Conservation (phyloP, 257 asterid species). For the Solanum clarkiae region DNA sequence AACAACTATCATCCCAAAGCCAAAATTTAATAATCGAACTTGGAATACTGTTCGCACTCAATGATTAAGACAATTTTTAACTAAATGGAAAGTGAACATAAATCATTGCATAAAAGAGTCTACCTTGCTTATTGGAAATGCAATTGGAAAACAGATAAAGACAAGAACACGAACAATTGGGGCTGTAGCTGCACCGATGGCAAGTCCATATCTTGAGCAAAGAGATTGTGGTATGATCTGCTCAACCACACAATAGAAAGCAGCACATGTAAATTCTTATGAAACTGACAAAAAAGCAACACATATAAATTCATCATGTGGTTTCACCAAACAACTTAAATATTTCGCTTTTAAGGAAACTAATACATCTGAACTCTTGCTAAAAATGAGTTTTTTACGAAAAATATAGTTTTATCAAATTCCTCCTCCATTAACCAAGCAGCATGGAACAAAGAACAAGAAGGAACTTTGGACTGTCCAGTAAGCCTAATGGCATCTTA, state of each 20-base stretch:
- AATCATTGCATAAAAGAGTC: neutral
- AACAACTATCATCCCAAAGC: neutral
- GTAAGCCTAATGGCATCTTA: neutral
- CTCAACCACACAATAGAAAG: neutral
- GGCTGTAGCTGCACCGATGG: slow-evolving; percentile 76
- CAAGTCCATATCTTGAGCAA: slow-evolving; percentile 91
- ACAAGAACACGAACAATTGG: slow-evolving; percentile 85
- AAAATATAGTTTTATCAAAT: neutral
- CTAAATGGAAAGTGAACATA: neutral
- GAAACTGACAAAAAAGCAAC: neutral
- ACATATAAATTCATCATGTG: neutral
- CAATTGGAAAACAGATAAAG: slow-evolving; percentile 90
- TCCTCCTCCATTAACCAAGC: neutral
- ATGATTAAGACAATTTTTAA: neutral
- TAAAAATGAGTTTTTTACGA: neutral
- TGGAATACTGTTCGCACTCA: neutral
- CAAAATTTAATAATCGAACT: neutral
- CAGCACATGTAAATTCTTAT: neutral
- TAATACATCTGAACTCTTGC: neutral
- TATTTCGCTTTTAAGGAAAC: neutral
- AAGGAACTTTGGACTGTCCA: neutral
- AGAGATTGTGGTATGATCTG: slow-evolving; percentile 96
- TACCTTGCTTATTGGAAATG: slow-evolving; percentile 99
- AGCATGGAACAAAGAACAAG: neutral
- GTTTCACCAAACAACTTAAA: neutral